Evolutionary conservation across 768 basidiomycete species (phyloP).

Genomic region (Phaeolepiota aurea): DNA sequence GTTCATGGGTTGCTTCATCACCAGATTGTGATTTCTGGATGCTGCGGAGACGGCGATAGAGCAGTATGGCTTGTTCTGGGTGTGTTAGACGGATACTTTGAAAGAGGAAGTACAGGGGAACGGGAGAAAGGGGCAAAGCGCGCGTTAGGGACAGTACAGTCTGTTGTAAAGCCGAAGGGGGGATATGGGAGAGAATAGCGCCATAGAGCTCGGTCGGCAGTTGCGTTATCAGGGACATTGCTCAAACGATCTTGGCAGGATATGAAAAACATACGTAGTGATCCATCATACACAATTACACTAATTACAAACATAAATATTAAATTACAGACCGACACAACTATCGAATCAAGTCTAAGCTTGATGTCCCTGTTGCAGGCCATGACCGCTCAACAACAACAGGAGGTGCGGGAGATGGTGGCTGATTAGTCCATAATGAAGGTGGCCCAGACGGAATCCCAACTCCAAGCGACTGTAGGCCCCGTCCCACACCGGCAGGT

Average conservation of each 20-base stretch:
- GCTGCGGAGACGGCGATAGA: conserved; percentile 47
- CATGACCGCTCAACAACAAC: conserved; percentile 38
- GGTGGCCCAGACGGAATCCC: conserved; percentile 16
- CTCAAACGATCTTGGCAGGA: too few relatives aligned
- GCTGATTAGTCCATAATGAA: conserved; percentile 30
- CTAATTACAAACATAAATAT: background rate
- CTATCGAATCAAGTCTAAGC: conserved; percentile 30
- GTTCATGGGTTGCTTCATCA: conserved; percentile 4
- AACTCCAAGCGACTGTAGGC: conserved; percentile 16
- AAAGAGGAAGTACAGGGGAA: conserved; percentile 54
- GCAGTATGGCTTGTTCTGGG: conserved; percentile 41
- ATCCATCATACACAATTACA: too few relatives aligned
- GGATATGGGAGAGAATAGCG: conserved; percentile 45
- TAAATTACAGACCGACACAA: background rate
- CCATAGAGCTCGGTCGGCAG: conserved; percentile 66
- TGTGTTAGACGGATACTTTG: conserved; percentile 42
- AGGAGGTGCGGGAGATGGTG: conserved; percentile 30
- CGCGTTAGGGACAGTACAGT: conserved; percentile 52
- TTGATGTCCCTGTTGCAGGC: conserved; percentile 28
- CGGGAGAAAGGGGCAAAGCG: conserved; percentile 51
- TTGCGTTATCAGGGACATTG: conserved; percentile 19
- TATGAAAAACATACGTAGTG: background rate
- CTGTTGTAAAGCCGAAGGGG: conserved; percentile 34
- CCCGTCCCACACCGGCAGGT: conserved; percentile 19
- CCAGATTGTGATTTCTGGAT: too few relatives aligned